Evolutionary conservation across 2,329 filamentous ascomycete genomes (phyloP).

Genomic region (Ceratocystis papillata): DNA sequence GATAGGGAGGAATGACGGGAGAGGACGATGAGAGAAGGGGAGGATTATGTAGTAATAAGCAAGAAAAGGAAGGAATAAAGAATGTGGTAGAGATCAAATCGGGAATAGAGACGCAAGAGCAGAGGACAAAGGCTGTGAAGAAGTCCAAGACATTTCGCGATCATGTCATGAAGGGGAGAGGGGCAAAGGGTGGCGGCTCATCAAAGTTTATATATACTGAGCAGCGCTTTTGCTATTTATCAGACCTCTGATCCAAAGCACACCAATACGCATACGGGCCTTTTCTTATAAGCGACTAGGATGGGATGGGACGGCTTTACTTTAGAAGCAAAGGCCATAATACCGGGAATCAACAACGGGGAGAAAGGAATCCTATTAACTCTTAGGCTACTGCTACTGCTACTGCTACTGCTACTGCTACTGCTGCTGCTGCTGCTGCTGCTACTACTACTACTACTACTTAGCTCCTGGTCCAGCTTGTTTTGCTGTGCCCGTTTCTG

Average conservation of each 20-base stretch:
- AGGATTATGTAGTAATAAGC: neutral
- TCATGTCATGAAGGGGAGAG: neutral
- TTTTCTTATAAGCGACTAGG: slow-evolving; percentile 12
- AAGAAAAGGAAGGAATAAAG: neutral
- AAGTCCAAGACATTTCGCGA: slow-evolving; percentile 12
- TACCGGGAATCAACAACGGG: slow-evolving; percentile 6
- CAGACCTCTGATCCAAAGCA: neutral
- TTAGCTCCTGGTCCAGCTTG: neutral
- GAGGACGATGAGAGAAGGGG: neutral
- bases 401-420: neutral
- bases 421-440: neutral
- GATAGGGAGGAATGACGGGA: neutral
- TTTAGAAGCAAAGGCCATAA: slow-evolving; percentile 12
- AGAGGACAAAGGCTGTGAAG: neutral
- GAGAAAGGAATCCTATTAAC: neutral
- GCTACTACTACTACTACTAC: neutral
- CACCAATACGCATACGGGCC: neutral
- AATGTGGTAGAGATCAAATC: too few relatives aligned
- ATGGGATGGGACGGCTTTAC: slow-evolving; percentile 12
- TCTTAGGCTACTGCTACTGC: neutral
- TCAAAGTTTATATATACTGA: slow-evolving; percentile 9
- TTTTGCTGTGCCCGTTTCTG: slow-evolving; percentile 10
- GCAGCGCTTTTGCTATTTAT: neutral
- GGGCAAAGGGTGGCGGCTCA: neutral
- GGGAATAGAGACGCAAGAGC: neutral